Conservation (phyloP, 2,329 filamentous ascomycete genomes). For the Exophiala lecanii-corni region DNA sequence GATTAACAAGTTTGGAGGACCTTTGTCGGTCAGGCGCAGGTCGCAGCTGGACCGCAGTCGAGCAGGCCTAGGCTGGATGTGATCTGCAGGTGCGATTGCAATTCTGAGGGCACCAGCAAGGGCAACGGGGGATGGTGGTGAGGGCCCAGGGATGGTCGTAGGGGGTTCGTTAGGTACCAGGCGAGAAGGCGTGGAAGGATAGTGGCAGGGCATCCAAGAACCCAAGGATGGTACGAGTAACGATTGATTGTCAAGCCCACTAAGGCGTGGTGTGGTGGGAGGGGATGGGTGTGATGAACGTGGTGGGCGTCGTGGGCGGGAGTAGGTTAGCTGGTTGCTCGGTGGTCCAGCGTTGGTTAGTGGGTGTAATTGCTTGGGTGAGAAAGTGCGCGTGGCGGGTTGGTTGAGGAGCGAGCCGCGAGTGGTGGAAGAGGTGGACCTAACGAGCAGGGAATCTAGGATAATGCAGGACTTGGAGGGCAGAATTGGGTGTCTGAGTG, state of each 20-base stretch:
- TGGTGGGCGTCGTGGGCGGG: too few relatives aligned
- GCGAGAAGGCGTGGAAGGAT: neutral
- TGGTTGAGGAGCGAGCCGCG: conserved; percentile 15
- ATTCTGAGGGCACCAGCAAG: neutral
- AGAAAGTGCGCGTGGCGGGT: too few relatives aligned
- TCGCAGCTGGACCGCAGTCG: neutral
- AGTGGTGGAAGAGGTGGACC: neutral
- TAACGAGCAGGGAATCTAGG: neutral
- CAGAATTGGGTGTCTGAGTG: too few relatives aligned
- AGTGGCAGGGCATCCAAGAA: neutral
- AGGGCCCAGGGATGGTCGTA: neutral
- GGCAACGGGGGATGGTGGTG: neutral
- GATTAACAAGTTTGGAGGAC: neutral
- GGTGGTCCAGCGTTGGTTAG: too few relatives aligned
- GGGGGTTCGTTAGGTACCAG: neutral
- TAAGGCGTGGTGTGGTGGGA: conserved; percentile 10
- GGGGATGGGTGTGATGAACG: conserved; percentile 14
- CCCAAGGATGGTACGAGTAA: neutral
- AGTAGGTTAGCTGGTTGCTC: too few relatives aligned
- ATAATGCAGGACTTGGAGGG: neutral
- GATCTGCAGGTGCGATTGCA: neutral
- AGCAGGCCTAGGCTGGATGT: neutral
- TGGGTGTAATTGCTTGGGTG: too few relatives aligned
- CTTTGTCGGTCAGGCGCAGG: neutral
- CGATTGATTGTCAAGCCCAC: too few relatives aligned